Conservation (phyloP, 495 filamentous ascomycete genomes). For the Evansstolkia leycettana region DNA sequence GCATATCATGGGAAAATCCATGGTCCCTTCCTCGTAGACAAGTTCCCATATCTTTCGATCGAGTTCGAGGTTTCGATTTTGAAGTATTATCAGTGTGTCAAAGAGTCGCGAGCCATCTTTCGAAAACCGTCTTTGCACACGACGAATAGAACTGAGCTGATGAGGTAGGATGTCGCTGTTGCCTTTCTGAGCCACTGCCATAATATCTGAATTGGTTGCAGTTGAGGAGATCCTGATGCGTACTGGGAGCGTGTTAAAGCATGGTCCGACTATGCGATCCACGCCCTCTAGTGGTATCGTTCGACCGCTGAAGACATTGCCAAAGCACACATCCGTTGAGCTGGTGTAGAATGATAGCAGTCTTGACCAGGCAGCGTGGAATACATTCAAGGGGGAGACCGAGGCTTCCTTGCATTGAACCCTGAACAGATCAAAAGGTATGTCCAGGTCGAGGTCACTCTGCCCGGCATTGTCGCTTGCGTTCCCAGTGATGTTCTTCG, state of each 20-base stretch:
- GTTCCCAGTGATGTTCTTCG: conserved; percentile 5
- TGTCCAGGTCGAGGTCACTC: conserved; percentile 8
- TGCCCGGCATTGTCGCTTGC: conserved; percentile 5
- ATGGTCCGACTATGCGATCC: conserved; percentile 61
- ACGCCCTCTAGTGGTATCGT: conserved; percentile 49
- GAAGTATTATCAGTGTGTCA: conserved; percentile 66
- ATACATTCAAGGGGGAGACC: conserved; percentile 47
- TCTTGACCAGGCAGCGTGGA: conserved; percentile 58
- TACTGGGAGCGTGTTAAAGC: conserved; percentile 74
- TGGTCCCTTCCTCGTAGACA: conserved; percentile 53
- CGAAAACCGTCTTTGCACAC: conserved; percentile 35
- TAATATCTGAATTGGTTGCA: conserved; percentile 37
- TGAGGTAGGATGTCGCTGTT: conserved; percentile 47
- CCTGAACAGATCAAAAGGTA: conserved; percentile 33
- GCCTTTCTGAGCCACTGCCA: conserved; percentile 36
- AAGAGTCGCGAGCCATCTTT: conserved; percentile 42
- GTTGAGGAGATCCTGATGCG: conserved; percentile 36
- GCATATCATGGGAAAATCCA: conserved; percentile 65
- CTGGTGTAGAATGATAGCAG: conserved; percentile 39
- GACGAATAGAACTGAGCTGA: conserved; percentile 58
- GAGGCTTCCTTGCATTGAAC: conserved; percentile 35
- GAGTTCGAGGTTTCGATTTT: conserved; percentile 38
- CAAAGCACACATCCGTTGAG: conserved; percentile 63
- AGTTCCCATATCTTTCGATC: conserved; percentile 52
- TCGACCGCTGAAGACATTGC: conserved; percentile 65